Conservation (phyloP, 106 monocot species). For the Dendrobium nobile region DNA sequence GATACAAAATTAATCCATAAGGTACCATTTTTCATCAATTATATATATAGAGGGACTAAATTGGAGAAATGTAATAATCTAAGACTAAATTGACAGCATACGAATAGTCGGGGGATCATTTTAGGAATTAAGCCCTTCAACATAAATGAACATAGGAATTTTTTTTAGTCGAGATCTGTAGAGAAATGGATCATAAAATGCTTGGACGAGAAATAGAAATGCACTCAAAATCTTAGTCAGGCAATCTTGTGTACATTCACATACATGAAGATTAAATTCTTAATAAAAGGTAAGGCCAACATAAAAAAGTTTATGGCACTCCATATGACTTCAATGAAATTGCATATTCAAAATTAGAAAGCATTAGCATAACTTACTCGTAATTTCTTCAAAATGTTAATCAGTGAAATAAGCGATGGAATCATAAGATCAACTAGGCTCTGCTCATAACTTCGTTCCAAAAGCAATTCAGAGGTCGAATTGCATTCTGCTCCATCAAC, state of each 20-base stretch:
- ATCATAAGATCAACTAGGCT: conserved; percentile 73
- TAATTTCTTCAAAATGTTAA: conserved; percentile 65
- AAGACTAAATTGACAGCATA: no score
- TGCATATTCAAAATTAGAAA: background rate
- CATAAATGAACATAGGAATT: background rate
- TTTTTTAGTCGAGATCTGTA: background rate
- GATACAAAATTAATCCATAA: no score
- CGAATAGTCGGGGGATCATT: no score
- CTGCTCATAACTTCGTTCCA: conserved; percentile 71
- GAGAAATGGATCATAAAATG: background rate
- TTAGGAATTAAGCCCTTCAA: no score
- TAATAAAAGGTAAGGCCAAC: background rate
- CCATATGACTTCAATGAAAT: background rate
- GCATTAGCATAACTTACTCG: conserved; percentile 34
- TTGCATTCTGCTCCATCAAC: conserved; percentile 91
- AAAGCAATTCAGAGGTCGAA: conserved; percentile 80
- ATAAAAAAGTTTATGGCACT: background rate
- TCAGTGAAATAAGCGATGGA: conserved; percentile 71
- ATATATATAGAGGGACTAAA: no score
- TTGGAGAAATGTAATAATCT: no score
- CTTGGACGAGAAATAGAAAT: background rate
- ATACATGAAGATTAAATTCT: background rate
- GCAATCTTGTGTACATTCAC: background rate
- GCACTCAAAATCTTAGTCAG: background rate
- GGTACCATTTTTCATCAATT: no score